phyloP scores from a whole-genome alignment of 2,329 filamentous ascomycete species.

The Fusarium chuoi region DNA sequence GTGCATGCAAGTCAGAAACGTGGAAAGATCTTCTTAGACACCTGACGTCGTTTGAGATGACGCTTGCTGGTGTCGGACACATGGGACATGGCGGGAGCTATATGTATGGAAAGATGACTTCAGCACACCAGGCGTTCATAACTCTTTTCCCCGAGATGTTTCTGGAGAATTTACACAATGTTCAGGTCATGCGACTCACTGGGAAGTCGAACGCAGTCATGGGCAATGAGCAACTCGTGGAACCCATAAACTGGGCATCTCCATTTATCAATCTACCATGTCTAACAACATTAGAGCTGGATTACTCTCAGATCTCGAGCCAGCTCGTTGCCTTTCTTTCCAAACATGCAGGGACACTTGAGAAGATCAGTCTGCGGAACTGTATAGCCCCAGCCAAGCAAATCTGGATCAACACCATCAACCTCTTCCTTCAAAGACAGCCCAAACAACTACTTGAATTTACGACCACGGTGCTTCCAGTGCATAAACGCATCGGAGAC shows the following conservation, averaged over 20 bases:
- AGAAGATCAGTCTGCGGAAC: neutral
- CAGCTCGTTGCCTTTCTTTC: neutral
- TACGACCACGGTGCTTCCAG: neutral
- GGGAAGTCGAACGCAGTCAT: neutral
- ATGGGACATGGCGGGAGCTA: neutral
- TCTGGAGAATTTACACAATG: neutral
- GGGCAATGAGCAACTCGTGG: neutral
- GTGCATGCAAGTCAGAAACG: neutral
- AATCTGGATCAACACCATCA: neutral
- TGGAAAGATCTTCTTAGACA: neutral
- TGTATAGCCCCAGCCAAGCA: neutral
- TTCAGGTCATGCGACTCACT: neutral
- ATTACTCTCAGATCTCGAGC: neutral
- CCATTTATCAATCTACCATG: neutral
- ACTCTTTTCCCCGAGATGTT: neutral
- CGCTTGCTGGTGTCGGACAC: neutral
- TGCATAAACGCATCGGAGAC: neutral
- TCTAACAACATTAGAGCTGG: neutral
- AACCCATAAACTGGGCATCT: slow-evolving; percentile 7
- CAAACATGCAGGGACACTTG: neutral
- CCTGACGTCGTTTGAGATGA: neutral
- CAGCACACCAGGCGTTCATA: neutral
- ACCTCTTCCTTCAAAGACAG: neutral
- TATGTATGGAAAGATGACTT: neutral
- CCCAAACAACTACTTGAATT: neutral